Conservation (phyloP, 1,284 basidiomycete species). For the Wolfiporia cocos region DNA sequence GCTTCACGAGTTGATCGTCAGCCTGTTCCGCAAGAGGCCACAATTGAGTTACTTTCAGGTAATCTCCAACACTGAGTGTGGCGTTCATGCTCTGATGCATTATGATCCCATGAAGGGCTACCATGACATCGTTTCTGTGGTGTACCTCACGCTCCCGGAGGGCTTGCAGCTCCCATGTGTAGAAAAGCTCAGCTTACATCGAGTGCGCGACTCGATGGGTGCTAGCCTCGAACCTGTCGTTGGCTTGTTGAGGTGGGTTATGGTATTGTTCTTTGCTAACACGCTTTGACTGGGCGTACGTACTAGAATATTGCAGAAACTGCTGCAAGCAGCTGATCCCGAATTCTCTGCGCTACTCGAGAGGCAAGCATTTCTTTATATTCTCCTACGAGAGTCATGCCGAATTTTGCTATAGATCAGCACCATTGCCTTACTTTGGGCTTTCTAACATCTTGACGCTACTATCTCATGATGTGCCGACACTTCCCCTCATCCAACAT, state of each 20-base stretch:
- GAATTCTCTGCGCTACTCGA: constrained; percentile 65
- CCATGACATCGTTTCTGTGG: constrained; percentile 86
- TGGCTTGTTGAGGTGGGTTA: constrained; percentile 68
- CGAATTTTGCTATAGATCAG: constrained; percentile 28
- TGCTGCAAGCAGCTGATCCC: constrained; percentile 68
- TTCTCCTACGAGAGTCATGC: constrained; percentile 3
- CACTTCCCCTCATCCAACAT: constrained; percentile 78
- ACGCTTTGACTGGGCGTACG: not conserved
- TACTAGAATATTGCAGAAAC: constrained; percentile 63
- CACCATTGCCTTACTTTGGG: constrained; percentile 80
- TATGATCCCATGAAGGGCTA: constrained; percentile 64
- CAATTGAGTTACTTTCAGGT: constrained; percentile 85
- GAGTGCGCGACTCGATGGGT: constrained; percentile 89
- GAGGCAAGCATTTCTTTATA: constrained; percentile 35
- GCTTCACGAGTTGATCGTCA: constrained; percentile 70
- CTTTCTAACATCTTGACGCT: constrained; percentile 88
- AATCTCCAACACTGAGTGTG: constrained; percentile 11
- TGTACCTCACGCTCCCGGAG: constrained; percentile 74
- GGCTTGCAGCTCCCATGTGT: constrained; percentile 51
- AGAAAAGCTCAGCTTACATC: constrained; percentile 74
- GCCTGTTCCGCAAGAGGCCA: constrained; percentile 69
- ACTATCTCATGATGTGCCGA: constrained; percentile 88
- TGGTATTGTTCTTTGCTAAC: not conserved
- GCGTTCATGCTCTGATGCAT: not conserved
- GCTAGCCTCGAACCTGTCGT: constrained; percentile 78